phyloP scores from a whole-genome alignment of 768 basidiomycete genomes.

The Clathrus columnatus region DNA sequence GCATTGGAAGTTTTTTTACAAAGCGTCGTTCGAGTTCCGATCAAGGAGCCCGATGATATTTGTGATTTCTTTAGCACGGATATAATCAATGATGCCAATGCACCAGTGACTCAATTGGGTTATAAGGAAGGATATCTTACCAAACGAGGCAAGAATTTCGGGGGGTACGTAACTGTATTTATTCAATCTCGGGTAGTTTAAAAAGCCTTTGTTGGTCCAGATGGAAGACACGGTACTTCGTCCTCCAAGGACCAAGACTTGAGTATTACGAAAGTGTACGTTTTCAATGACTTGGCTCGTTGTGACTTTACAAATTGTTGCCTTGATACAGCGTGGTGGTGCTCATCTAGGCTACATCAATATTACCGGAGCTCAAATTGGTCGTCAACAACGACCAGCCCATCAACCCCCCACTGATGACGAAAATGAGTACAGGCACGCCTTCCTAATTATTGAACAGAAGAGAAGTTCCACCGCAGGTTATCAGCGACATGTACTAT shows the following conservation, averaged over 20 bases:
- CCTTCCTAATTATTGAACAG: conserved; percentile 92
- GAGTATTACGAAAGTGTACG: conserved; percentile 95
- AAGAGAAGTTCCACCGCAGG: conserved; percentile 63
- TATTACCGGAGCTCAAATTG: conserved; percentile 92
- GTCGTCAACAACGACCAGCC: conserved; percentile 73
- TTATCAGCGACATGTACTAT: conserved; percentile 81
- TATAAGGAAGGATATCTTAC: conserved; percentile 95
- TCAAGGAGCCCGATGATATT: conserved; percentile 83
- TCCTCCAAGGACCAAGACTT: conserved; percentile 79
- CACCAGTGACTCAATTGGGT: conserved; percentile 69
- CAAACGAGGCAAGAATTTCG: conserved; percentile 95
- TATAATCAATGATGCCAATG: conserved; percentile 65
- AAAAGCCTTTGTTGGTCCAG: conserved; percentile 6
- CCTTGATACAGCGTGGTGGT: conserved; percentile 65
- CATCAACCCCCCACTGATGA: conserved; percentile 51
- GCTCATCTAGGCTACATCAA: conserved; percentile 83
- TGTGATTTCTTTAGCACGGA: conserved; percentile 91
- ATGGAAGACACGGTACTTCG: conserved; percentile 95
- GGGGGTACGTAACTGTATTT: conserved; percentile 40
- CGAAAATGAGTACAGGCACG: conserved; percentile 92
- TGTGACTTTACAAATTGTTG: conserved; percentile 1
- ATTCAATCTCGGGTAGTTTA: not conserved
- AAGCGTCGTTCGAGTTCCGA: conserved; percentile 67
- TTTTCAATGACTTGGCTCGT: conserved; percentile 18
- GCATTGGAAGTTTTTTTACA: conserved; percentile 77